These are phyloP conservation scores for Trametes punicea DNA, from an alignment of 768 basidiomycete species.

Conservation along the genomic window DNA sequence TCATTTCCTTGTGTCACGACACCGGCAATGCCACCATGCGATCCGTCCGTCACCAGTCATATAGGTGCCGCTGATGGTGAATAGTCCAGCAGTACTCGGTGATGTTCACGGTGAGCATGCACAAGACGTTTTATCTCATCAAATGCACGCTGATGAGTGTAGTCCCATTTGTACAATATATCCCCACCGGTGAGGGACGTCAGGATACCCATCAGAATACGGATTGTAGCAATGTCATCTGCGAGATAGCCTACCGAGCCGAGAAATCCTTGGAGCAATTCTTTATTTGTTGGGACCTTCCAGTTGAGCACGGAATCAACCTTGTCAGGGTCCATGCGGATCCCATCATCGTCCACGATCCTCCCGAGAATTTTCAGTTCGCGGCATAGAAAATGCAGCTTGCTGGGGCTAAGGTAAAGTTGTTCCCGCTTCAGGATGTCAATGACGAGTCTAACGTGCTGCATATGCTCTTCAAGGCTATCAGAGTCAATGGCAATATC, in stretches of 20 bases:
- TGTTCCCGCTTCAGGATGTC: constrained; percentile 5
- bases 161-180: neutral
- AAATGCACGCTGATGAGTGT: neutral
- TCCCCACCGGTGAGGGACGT: constrained; percentile 13
- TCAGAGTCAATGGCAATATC: too few relatives aligned
- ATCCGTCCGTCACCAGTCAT: neutral
- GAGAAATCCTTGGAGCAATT: constrained; percentile 22
- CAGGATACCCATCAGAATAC: constrained; percentile 37
- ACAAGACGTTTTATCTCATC: neutral
- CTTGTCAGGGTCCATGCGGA: constrained; percentile 26
- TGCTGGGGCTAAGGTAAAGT: constrained; percentile 16
- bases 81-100: neutral
- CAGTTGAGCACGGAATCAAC: constrained; percentile 26
- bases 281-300: constrained; percentile 25
- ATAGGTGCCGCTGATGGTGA: neutral
- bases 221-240: constrained; percentile 10
- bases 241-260: constrained; percentile 30
- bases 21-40: neutral
- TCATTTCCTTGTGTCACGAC: neutral
- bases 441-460: neutral
- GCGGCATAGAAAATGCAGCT: neutral
- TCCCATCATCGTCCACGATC: constrained; percentile 22
- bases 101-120: neutral
- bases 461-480: too few relatives aligned
- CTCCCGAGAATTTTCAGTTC: constrained; percentile 25